Evolutionary conservation across 495 filamentous ascomycete genomes (phyloP).

Genomic region (Neurospora intermedia): DNA sequence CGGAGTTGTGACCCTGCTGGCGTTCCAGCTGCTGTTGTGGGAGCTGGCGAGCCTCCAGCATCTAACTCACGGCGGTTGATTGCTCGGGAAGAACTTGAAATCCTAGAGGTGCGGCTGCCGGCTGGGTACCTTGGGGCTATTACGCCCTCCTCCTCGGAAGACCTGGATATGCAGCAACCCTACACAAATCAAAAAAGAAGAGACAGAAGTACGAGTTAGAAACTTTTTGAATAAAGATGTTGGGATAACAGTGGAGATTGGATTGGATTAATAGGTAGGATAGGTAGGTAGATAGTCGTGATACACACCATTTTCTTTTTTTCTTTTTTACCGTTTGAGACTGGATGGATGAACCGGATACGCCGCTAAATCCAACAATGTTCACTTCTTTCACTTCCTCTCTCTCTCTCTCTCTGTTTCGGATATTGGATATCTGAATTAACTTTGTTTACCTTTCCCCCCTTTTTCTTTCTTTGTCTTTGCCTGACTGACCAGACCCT

Average conservation of each 20-base stretch:
- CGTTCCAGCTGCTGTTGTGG: slow-evolving; percentile 5
- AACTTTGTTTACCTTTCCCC: background rate
- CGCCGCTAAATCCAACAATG: background rate
- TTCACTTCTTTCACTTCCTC: background rate
- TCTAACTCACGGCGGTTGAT: slow-evolving; percentile 20
- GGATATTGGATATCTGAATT: background rate
- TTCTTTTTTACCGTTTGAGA: background rate
- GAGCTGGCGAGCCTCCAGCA: background rate
- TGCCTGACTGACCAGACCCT: background rate
- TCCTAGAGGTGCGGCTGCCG: slow-evolving; percentile 14
- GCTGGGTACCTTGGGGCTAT: slow-evolving; percentile 35
- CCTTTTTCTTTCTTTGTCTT: background rate
- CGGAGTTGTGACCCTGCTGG: background rate
- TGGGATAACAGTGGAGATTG: background rate
- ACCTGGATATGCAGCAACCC: slow-evolving; percentile 41
- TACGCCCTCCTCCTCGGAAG: slow-evolving; percentile 17
- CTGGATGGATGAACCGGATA: background rate
- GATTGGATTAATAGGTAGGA: background rate
- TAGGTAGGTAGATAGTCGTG: background rate
- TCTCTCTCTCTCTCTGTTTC: background rate
- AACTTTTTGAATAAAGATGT: background rate
- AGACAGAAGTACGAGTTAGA: background rate
- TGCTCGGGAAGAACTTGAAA: slow-evolving; percentile 31
- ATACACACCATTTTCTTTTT: background rate
- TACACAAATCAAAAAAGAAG: slow-evolving; percentile 3